Evolutionary conservation across 75 land plant species (phyloP), one percentile per base, ranked within the genome.

Genomic region (Sequoiadendron giganteum): DNA sequence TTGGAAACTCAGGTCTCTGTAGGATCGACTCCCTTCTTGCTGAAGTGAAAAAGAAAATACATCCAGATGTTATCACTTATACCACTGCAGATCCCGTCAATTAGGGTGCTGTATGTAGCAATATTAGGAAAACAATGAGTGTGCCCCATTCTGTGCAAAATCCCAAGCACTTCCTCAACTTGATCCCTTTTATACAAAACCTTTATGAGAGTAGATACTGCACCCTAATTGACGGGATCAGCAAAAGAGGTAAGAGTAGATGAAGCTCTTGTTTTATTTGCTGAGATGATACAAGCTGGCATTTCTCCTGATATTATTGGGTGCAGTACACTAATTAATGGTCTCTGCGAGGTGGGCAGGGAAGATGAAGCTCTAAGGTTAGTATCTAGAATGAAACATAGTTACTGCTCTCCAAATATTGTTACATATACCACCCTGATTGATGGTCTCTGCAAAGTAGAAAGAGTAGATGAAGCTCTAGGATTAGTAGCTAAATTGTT

Each of bases 281-380:
- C 42, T 16, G 56, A 36, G 16, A 89, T 89, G 89, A 36, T 45
- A 19, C 8, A 86, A 76, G 79, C 34, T 73, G 86, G 82, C 15
- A 11, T 88, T 32, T 38, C 77, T 9, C 79, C 92, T 15, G 86
- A 90, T 47, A 73, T 86, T 11, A 72, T 92, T 40, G 78, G 82
- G 28, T 95, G 82, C 70, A 96, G 93, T 91, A 91, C 92, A 4
- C 90, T 96, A 15, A 47, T 89, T 32, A 85, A 86, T 86, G 88
- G 28, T 49, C 49, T 86, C 32, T 86, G 88, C 43, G 77, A 75
- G 81, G 54, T 39, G 30, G 56, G 87, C 2, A 85, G 87, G 77
- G n/a, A 76, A n/a, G 54, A 85, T 3, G 87, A 85, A 56, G 89
- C 80, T 45, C 21, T 54, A 9, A 34, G 28, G 47, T n/a, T 89